These are phyloP conservation scores for Choiromyces venosus DNA, from an alignment of 495 filamentous ascomycete genomes.

Conservation along the genomic window DNA sequence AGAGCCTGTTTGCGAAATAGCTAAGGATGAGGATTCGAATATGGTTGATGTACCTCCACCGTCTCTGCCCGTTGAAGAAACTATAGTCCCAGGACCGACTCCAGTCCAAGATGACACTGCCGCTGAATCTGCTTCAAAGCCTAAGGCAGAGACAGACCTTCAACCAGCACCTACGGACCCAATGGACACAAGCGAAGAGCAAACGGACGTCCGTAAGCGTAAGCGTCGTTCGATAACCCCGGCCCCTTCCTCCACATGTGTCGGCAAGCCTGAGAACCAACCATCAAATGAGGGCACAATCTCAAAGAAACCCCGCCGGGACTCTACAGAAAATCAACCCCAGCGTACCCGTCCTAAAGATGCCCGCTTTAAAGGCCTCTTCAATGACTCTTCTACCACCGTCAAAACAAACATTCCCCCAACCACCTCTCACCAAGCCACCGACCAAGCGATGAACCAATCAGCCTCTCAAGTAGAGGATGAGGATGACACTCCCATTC, in stretches of 20 bases:
- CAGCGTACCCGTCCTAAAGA: slow-evolving; percentile 35
- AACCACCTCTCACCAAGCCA: slow-evolving; percentile 29
- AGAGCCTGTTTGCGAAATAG: neutral
- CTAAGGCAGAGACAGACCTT: neutral
- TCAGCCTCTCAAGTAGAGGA: slow-evolving; percentile 12
- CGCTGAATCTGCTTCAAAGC: neutral
- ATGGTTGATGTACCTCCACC: slow-evolving; percentile 18
- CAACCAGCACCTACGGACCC: slow-evolving; percentile 30
- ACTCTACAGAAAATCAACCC: slow-evolving; percentile 21
- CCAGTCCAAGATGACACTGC: neutral
- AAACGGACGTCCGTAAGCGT: slow-evolving; percentile 53
- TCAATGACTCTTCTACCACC: slow-evolving; percentile 40
- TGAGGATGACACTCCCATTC: slow-evolving; percentile 35
- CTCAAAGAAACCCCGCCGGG: slow-evolving; percentile 29
- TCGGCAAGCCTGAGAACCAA: slow-evolving; percentile 4
- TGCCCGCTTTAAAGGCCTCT: slow-evolving; percentile 55
- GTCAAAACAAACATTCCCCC: neutral
- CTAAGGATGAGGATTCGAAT: slow-evolving; percentile 14
- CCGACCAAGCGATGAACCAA: slow-evolving; percentile 7
- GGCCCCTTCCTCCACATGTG: neutral
- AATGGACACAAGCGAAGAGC: slow-evolving; percentile 52
- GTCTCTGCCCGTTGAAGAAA: neutral
- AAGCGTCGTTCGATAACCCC: slow-evolving; percentile 67
- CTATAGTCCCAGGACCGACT: neutral
- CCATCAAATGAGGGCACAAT: slow-evolving; percentile 7